phyloP scores from a whole-genome alignment of 345 rosid species.

The Luvunga scandens region DNA sequence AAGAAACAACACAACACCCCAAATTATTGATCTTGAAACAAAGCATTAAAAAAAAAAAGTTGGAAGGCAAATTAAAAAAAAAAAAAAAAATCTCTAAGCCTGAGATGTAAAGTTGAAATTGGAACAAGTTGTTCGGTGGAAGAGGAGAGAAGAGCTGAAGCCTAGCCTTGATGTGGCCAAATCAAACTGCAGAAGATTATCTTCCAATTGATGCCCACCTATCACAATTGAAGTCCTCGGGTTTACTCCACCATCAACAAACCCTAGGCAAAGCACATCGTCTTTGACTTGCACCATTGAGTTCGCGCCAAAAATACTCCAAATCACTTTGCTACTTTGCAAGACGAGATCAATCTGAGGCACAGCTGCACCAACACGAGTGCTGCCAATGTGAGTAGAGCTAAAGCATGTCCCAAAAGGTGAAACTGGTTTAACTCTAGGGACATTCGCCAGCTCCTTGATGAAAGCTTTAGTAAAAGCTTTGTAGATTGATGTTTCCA shows the following conservation, averaged over 20 bases:
- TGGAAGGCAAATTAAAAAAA: background rate
- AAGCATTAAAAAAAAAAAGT: too few species aligned
- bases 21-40: background rate
- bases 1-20: too few species aligned
- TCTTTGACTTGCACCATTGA: slow-evolving; percentile 24
- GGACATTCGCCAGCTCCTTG: slow-evolving; percentile 12
- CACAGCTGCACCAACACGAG: slow-evolving; percentile 12
- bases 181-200: slow-evolving; percentile 1
- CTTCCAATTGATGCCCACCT: slow-evolving; percentile 21
- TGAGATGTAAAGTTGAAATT: background rate
- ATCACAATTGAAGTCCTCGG: slow-evolving; percentile 11
- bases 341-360: slow-evolving; percentile 21
- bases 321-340: slow-evolving; percentile 15
- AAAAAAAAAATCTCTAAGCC: background rate
- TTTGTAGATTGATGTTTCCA: slow-evolving; percentile 12
- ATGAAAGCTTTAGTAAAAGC: slow-evolving; percentile 16
- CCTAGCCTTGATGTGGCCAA: background rate
- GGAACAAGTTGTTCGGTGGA: slow-evolving; percentile 6
- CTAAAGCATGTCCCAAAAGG: slow-evolving; percentile 22
- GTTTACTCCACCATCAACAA: slow-evolving; percentile 12
- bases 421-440: slow-evolving; percentile 9
- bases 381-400: background rate
- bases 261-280: slow-evolving; percentile 25
- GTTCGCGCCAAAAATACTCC: slow-evolving; percentile 28
- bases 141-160: background rate